These are phyloP conservation scores for Bjerkandera adusta DNA, from an alignment of 1,284 basidiomycete species.

Conservation along the genomic window DNA sequence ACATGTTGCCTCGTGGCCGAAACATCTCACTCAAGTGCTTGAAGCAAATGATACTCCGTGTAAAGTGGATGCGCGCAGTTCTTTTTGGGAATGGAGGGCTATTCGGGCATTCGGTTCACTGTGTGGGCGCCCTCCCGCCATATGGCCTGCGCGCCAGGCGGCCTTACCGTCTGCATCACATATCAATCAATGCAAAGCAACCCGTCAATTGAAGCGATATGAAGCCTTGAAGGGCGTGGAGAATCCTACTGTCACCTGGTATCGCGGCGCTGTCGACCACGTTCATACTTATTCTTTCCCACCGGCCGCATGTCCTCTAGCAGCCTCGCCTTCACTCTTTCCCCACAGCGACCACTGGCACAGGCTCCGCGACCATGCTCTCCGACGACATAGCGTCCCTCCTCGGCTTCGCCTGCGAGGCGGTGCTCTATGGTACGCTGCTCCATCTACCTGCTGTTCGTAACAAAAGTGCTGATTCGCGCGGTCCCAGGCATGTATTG, in stretches of 20 bases:
- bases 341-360: not conserved
- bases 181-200: not conserved
- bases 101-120: no score
- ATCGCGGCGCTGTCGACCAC: not conserved
- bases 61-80: no score
- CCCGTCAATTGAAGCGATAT: not conserved
- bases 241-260: not conserved
- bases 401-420: conserved; percentile 31
- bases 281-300: not conserved
- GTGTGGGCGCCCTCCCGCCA: no score
- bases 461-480: not conserved
- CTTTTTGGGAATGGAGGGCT: no score
- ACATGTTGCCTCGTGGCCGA: no score
- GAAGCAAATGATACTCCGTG: no score
- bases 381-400: conserved; percentile 27
- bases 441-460: not conserved
- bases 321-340: not conserved
- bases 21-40: no score
- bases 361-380: conserved; percentile 13
- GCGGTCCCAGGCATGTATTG: conserved; percentile 2
- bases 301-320: not conserved
- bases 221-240: not conserved
- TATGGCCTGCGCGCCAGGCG: no score
- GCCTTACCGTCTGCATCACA: no score
- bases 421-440: conserved; percentile 29